Evolutionary conservation across 1,139 yeast species (phyloP).

Genomic region (Spathaspora sp.): DNA sequence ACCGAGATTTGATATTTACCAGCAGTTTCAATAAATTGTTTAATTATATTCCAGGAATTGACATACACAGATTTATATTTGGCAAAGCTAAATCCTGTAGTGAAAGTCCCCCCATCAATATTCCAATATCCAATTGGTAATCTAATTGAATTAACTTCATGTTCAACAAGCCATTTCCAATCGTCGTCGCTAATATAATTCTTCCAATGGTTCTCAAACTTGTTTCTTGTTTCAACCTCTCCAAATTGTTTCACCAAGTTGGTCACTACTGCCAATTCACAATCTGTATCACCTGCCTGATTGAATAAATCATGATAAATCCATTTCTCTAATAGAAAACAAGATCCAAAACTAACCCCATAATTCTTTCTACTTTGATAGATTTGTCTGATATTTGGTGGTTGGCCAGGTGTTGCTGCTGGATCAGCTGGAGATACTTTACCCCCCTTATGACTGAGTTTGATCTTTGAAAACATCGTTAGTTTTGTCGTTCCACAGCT

Average conservation of each 20-base stretch:
- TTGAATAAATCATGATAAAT: slow-evolving; percentile 58
- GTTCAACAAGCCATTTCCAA: slow-evolving; percentile 71
- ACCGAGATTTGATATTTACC: slow-evolving; percentile 61
- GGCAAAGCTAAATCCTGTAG: slow-evolving; percentile 63
- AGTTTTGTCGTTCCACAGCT: background rate
- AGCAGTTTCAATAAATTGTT: slow-evolving; percentile 57
- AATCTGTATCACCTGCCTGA: slow-evolving; percentile 26
- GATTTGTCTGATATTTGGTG: slow-evolving; percentile 52
- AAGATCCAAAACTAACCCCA: slow-evolving; percentile 87
- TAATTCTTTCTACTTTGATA: slow-evolving; percentile 66
- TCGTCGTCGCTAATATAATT: slow-evolving; percentile 65
- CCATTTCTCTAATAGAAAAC: slow-evolving; percentile 80
- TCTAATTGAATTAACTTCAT: slow-evolving; percentile 74
- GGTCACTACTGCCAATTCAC: slow-evolving; percentile 72
- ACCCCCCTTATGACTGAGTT: slow-evolving; percentile 38
- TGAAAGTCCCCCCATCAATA: slow-evolving; percentile 60
- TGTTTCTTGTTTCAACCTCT: slow-evolving; percentile 50
- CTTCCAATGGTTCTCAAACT: slow-evolving; percentile 70
- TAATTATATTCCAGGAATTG: slow-evolving; percentile 68
- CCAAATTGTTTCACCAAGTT: slow-evolving; percentile 51
- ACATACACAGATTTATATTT: slow-evolving; percentile 54
- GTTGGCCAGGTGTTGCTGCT: slow-evolving; percentile 27
- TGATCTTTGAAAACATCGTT: slow-evolving; percentile 40
- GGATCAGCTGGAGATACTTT: slow-evolving; percentile 28
- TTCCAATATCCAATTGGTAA: slow-evolving; percentile 94